Conservation (phyloP, 2,329 filamentous ascomycete genomes). For the Fusarium anthophilum region DNA sequence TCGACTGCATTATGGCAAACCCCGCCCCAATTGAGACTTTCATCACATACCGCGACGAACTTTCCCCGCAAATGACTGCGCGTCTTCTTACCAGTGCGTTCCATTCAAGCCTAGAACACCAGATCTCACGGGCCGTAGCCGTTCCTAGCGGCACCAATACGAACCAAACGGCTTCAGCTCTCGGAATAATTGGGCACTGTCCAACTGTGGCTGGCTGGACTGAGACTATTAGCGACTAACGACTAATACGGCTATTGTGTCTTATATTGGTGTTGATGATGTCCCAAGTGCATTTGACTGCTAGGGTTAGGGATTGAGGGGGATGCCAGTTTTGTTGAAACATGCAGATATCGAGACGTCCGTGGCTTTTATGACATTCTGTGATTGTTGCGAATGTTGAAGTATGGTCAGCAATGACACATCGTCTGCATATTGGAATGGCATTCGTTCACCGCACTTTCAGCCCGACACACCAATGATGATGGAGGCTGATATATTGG, state of each 20-base stretch:
- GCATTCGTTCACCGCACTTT: not conserved
- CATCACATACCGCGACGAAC: not conserved
- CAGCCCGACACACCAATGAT: not conserved
- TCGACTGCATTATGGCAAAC: not conserved
- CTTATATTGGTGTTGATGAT: not conserved
- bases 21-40: not conserved
- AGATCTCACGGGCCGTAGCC: constrained; percentile 17
- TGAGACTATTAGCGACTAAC: not conserved
- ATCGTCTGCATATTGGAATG: not conserved
- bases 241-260: not conserved
- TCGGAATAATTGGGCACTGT: not conserved
- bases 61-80: not conserved
- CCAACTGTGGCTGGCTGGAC: not conserved
- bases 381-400: not conserved
- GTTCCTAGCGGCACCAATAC: not conserved
- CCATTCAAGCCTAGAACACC: not conserved
- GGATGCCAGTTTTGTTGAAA: not conserved
- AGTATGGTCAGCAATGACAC: not conserved
- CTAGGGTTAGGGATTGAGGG: not conserved
- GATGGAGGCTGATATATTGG: not conserved
- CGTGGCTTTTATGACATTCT: not conserved
- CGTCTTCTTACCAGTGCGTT: not conserved
- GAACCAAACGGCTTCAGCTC: not conserved
- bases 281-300: not conserved
- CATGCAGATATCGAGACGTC: not conserved